Evolutionary conservation across 2,329 filamentous ascomycete species (phyloP), one percentile per base, ranked within the genome.

Genomic region (Fusarium agapanthi): DNA sequence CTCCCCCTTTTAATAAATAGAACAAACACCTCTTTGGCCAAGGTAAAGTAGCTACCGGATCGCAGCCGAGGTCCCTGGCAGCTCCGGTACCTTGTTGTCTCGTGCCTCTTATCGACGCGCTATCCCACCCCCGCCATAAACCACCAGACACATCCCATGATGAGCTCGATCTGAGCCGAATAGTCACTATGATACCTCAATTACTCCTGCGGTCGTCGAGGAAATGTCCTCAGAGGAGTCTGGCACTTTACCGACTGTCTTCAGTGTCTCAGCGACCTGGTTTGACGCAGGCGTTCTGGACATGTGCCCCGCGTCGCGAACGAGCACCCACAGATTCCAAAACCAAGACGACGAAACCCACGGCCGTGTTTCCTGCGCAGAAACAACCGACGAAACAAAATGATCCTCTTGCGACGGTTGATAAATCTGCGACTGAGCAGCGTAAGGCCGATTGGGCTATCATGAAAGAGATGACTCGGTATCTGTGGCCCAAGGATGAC

Each of bases 401-500:
- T 69, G 81, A 83, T 54, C 79, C 80, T 51, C 80, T 83, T 48
- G 78, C 78, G 35, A 48, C 65, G 15, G 73, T 75, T 35, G 82
- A 83, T 26, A 84, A 83, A 75, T 90, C 90, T 56, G 91, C 90
- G 26, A 91, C 95, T 77, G 94, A 98, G 83, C 97, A 99, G 87
- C 90, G 96, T 76, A 97, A 95, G 84, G 95, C 95, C 14, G 96
- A 99, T 80, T 98, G 95, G 95, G 95, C 95, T 53, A 99, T 99
- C 75, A 96, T 99, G 87, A 97, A 93, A 83, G 95, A 99, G 81
- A 98, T 99, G 95, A 91, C 92, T 67, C 91, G 91, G 70, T 99
- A 99, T 82, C 86, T 99, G 28, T 99, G 96, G 96, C 96, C 96
- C 28, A 97, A 96, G 85, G 91, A 95, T 81, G 91, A 91, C 61